Evolutionary conservation across 129 eudicot genomes (phyloP).

Genomic region (Flaveria bidentis): DNA sequence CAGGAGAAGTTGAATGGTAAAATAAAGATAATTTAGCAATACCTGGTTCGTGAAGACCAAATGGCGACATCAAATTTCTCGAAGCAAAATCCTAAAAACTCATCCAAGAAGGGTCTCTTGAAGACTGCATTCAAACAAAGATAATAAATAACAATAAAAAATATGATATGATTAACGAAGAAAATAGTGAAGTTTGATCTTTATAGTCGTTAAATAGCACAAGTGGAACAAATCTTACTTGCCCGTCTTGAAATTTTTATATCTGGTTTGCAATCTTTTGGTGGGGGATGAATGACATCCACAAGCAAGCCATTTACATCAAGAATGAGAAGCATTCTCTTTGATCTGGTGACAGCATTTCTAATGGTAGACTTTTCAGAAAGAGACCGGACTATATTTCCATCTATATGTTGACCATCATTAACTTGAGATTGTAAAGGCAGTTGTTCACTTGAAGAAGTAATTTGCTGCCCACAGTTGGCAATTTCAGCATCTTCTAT

Average conservation of each 20-base stretch:
- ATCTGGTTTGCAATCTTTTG: slow-evolving; percentile 62
- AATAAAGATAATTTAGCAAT: slow-evolving; percentile 19
- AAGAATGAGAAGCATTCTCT: slow-evolving; percentile 75
- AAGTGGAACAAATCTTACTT: slow-evolving; percentile 50
- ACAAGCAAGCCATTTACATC: slow-evolving; percentile 92
- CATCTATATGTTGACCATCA: slow-evolving; percentile 9
- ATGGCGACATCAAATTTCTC: slow-evolving; percentile 55
- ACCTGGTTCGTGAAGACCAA: slow-evolving; percentile 62
- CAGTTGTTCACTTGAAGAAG: slow-evolving; percentile 1
- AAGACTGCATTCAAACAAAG: slow-evolving; percentile 33
- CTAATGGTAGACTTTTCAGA: slow-evolving; percentile 26
- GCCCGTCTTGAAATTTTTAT: slow-evolving; percentile 61
- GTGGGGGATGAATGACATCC: slow-evolving; percentile 66
- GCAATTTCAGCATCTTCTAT: slow-evolving; percentile 9
- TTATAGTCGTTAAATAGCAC: slow-evolving; percentile 15
- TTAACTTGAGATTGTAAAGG: not conserved
- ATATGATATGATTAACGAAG: slow-evolving; percentile 9
- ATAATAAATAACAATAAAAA: not conserved
- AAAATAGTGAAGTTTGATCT: slow-evolving; percentile 1
- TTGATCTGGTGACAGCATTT: slow-evolving; percentile 25
- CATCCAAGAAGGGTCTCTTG: slow-evolving; percentile 57
- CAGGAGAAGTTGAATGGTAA: slow-evolving; percentile 1
- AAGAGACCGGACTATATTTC: slow-evolving; percentile 4
- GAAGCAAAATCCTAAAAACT: slow-evolving; percentile 51
- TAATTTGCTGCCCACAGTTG: not conserved